Base-by-base conservation (phyloP, 2,329 filamentous ascomycete genomes). In the Colletotrichum sojae region DNA sequence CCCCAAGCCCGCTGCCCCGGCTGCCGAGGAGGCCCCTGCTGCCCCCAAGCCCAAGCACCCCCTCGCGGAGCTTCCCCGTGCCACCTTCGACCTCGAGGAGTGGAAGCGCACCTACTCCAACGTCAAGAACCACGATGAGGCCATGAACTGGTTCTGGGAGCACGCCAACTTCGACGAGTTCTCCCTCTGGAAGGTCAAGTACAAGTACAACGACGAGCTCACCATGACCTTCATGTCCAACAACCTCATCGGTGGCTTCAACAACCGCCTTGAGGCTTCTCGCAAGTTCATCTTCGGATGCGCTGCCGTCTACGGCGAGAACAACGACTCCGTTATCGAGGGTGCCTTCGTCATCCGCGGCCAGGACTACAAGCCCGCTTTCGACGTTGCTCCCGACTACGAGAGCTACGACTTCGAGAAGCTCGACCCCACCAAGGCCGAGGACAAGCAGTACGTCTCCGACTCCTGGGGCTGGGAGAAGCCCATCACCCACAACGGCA, bases 21-120 rank as follows among this genome's bases (percentile, higher is more conserved):
- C 83, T 70, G 78, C 77, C 57, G 80, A 80, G 72, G 84, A 85
- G 69, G 82, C 78, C 59, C 83, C 87, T 68, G 89, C 90, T 72
- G 89, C 90, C 73, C 93, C 94, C 79, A 98, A 98, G 91, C 84
- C 95, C 81, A 99, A 98, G 92, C 96, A 99, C 88, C 95, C 96
- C 76, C 89, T 97, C 73, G 95, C 97, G 83, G 83, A 89, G 75
- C 92, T 98, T 64, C 90, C 91, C 78, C 92, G 91, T 81, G 86
- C 96, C 71, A 90, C 91, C 67, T 89, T 97, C 79, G 88, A 92
- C 76, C 89, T 99, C 67, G 96, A 99, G 80, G 96, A 99, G 86
- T 97, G 92, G 93, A 99, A 99, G 92, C 94, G 96, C 80, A 91
- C 94, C 83, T 99, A 97, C 91, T 99, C 96, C 78, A 99, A 99